Percentiles rank a stretch among this genome's conserved stretches.
These are phyloP conservation scores for Nectriaceae sp. DNA, from an alignment of 2,329 filamentous ascomycete species.

Conservation along the genomic window DNA sequence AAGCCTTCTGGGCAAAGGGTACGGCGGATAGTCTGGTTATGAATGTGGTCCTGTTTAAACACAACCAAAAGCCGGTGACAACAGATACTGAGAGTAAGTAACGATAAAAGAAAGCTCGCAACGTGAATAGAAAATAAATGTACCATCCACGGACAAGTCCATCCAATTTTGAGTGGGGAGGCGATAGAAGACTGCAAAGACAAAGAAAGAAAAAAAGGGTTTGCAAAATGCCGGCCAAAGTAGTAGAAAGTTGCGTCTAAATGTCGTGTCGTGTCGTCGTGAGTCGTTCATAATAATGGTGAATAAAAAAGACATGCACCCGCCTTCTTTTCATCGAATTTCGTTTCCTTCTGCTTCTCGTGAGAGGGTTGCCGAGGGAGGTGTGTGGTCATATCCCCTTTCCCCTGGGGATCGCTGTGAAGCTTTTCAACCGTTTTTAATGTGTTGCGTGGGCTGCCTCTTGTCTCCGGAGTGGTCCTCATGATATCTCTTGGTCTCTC, in stretches of 20 bases:
- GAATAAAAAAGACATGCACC: constrained; percentile 4
- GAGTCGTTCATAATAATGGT: constrained; percentile 22
- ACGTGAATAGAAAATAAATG: constrained; percentile 1
- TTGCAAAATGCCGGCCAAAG: constrained; percentile 17
- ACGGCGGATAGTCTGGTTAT: not conserved
- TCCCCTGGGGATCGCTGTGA: constrained; percentile 37
- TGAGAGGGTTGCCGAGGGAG: constrained; percentile 28
- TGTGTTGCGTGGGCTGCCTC: constrained; percentile 24
- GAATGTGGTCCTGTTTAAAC: not conserved
- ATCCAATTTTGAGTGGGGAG: constrained; percentile 10
- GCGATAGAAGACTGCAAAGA: constrained; percentile 7
- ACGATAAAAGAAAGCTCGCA: constrained; percentile 1
- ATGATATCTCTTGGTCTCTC: constrained; percentile 13
- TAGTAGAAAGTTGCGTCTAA: constrained; percentile 25
- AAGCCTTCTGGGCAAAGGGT: not conserved
- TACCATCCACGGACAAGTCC: constrained; percentile 6
- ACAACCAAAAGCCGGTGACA: not conserved
- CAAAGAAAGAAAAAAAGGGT: constrained; percentile 1
- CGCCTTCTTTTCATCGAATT: constrained; percentile 15
- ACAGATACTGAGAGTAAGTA: not conserved
- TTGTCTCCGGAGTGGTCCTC: constrained; percentile 12
- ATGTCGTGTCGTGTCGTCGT: constrained; percentile 29
- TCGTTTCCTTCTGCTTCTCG: constrained; percentile 19
- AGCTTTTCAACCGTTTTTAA: constrained; percentile 41
- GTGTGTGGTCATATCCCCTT: too few relatives aligned